phyloP scores from a whole-genome alignment of 164 flowering plant species.

The Chloranthus sessilifolius region DNA sequence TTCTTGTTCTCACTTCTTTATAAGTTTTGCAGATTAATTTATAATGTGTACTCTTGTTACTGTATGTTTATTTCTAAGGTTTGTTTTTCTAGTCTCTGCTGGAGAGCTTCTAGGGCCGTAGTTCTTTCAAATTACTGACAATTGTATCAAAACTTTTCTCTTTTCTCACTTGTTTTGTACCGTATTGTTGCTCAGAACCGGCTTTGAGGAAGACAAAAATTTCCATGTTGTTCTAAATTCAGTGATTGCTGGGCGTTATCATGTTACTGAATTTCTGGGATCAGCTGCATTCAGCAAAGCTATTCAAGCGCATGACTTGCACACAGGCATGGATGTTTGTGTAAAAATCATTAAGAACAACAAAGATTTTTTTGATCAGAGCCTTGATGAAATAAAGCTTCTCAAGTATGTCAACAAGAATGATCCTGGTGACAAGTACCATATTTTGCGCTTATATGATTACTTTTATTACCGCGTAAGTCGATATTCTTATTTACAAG shows the following conservation, averaged over 20 bases:
- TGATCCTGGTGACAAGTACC: slow-evolving; percentile 98
- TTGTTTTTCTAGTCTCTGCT: not conserved
- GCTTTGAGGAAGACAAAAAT: slow-evolving; percentile 99
- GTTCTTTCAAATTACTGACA: too few species aligned
- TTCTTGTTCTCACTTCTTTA: not conserved
- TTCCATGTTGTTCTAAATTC: slow-evolving; percentile 94
- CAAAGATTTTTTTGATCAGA: slow-evolving; percentile 98
- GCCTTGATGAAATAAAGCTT: slow-evolving; percentile 99
- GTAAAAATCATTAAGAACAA: slow-evolving; percentile 97
- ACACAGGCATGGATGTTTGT: slow-evolving; percentile 99
- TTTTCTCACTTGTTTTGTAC: not conserved
- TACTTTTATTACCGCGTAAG: slow-evolving; percentile 96
- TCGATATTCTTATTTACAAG: slow-evolving; percentile 10
- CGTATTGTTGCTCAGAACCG: slow-evolving; percentile 62
- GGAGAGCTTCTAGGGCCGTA: not conserved
- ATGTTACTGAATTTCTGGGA: slow-evolving; percentile 98
- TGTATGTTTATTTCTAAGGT: too few species aligned
- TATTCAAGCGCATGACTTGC: slow-evolving; percentile 97
- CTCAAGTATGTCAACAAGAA: slow-evolving; percentile 95
- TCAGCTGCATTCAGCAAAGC: slow-evolving; percentile 99
- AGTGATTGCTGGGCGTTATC: slow-evolving; percentile 97
- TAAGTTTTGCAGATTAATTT: not conserved
- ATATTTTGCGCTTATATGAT: slow-evolving; percentile 87
- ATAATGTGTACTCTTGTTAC: too few species aligned
- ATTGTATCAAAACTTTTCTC: too few species aligned